Base-by-base conservation (phyloP, 345 rosid genomes). In the Eucalyptus marginata region DNA sequence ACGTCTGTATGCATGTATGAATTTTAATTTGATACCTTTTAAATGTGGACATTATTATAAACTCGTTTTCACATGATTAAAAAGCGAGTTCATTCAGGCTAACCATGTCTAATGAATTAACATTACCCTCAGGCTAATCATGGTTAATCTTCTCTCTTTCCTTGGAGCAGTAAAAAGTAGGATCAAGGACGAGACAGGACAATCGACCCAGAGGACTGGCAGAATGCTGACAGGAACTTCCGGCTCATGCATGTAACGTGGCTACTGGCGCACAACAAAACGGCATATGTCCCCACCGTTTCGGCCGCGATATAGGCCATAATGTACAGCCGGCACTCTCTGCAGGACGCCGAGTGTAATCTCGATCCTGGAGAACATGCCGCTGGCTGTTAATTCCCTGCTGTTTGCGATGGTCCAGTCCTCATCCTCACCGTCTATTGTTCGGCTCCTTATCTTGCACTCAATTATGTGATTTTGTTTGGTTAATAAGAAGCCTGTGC, bases 301-400 rank as follows among this genome's bases (percentile, higher is more conserved):
- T 98, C 99, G 4, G 99, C 99, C 13, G 99, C 94, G 49, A 89
- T 98, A 16, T 90, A 98, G 87, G 97, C 99, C 88, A 92, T 96
- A 31, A 95, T 98, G 96, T 96, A 98, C 93, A 96, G 96, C 66
- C 90, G 97, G 22, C 96, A 95, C 92, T 94, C 96, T 24, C 92
- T 96, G 9, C 96, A 92, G 87, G 94, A 95, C 86, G 92, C 96
- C 88, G 95, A 92, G 91, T 98, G 99, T 52, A 98, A 98, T 88
- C 98, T 99, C 25, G 99, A 96, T 58, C 93, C 98, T 95, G 90
- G 99, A 97, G 93, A 96, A 98, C 96, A 94, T 94, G 99, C 99
- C 99, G 2, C 92, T 98, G 76, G 99, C 99, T 52, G 97, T 97
- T 79, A 99, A 98, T 92, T 97, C 99, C 99, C 96, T 96, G 10